Evolutionary conservation across 164 flowering plant species (phyloP), one percentile per base, ranked within the genome.

Genomic region (Nelumbo lutea): DNA sequence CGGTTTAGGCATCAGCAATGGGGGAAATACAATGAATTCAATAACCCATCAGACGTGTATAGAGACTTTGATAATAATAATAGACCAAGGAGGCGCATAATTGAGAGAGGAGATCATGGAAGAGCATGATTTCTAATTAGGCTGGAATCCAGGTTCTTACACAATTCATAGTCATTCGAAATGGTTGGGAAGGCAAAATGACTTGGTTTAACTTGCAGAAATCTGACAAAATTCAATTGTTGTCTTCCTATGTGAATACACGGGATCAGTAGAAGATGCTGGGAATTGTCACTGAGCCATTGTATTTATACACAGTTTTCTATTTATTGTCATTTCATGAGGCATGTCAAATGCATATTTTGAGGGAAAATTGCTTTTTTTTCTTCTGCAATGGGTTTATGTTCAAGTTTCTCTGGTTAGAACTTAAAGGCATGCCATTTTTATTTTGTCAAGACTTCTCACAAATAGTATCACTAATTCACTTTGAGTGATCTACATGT

Each of bases 81-180:
- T 51, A 83, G 82, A 73, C 83, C 79, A 70, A 74, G 79, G 61
- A 80, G 84, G 61, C 85, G 87, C 40, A 80, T 82, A 74, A 86
- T 86, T 60, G 86, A 84, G 67, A 62, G 80, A 65, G 77, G 69
- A 78, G 57, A 50, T 40, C 13, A 60, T 42, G 39, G 14, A 48
- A 15, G 40, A 48, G 43, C 58, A 60, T 52, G 39, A 45, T 41
- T 58, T 3, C 9, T 27, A 27, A 27, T 0, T 27, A 27, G 27
- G 27, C 27, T 27, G 27, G 27, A 27, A 27, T 27, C 27, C 27
- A 0, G 27, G 27, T 27, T 27, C 27, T 27, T 27, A 27, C 27
- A 27, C 27, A 27, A 27, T 27, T 27, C 27, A 27, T 27, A 0
- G 27, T 27, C 27, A 27, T 27, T 27, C 27, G 27, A 27, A 27